phyloP scores from a whole-genome alignment of 1,139 yeast species.

The Suhomyces maxii region DNA sequence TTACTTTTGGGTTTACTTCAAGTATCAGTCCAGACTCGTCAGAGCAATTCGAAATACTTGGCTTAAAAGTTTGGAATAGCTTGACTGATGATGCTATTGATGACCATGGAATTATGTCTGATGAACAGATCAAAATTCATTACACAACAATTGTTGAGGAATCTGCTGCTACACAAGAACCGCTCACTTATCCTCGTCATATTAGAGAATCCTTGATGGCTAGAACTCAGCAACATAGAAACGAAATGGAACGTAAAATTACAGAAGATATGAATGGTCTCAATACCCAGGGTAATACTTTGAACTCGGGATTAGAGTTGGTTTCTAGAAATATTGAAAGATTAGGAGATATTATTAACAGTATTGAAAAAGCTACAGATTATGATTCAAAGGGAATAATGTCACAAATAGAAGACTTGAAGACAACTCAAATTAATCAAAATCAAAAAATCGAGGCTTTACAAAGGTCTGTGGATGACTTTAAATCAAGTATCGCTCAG shows the following conservation, averaged over 20 bases:
- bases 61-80: slow-evolving; percentile 52
- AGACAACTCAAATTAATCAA: slow-evolving; percentile 19
- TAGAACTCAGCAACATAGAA: slow-evolving; percentile 28
- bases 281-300: not conserved
- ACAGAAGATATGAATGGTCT: not conserved
- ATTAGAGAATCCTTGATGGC: slow-evolving; percentile 43
- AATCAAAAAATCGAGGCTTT: slow-evolving; percentile 17
- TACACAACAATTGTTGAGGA: slow-evolving; percentile 22
- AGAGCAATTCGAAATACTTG: slow-evolving; percentile 63
- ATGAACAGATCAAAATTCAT: slow-evolving; percentile 37
- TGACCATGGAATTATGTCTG: slow-evolving; percentile 56
- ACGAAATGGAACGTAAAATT: slow-evolving; percentile 16
- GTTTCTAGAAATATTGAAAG: not conserved
- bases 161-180: slow-evolving; percentile 1
- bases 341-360: slow-evolving; percentile 5
- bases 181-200: slow-evolving; percentile 19
- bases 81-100: slow-evolving; percentile 57
- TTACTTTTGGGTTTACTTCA: slow-evolving; percentile 56
- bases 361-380: slow-evolving; percentile 7
- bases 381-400: slow-evolving; percentile 13
- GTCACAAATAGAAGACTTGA: slow-evolving; percentile 19
- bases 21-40: slow-evolving; percentile 32
- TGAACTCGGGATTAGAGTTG: not conserved
- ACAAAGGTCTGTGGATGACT: slow-evolving; percentile 21
- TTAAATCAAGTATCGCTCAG: slow-evolving; percentile 28